Conservation (phyloP, 202 grass and related monocot species). For the Thinopyrum obtusiflorum region DNA sequence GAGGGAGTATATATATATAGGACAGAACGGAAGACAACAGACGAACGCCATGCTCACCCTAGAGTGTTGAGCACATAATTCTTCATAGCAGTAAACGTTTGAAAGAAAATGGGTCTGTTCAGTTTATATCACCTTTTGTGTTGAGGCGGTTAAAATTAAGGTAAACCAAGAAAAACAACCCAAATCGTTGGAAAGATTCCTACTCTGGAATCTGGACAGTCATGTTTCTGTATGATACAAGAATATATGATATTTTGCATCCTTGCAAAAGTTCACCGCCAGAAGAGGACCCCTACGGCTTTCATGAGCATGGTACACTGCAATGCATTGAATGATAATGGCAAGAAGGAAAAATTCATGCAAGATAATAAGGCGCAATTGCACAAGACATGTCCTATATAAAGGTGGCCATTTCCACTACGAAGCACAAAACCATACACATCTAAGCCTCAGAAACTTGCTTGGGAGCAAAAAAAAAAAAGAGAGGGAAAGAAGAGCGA, state of each 20-base stretch:
- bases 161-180: background rate
- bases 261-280: background rate
- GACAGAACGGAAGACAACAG: background rate
- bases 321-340: slow-evolving; percentile 34
- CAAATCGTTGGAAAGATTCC: background rate
- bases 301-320: slow-evolving; percentile 40
- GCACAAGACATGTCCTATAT: slow-evolving; percentile 43
- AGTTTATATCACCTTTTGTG: background rate
- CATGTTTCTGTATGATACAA: slow-evolving; percentile 9
- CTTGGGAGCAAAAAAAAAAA: slow-evolving; percentile 12
- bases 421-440: slow-evolving; percentile 31
- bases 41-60: background rate
- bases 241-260: slow-evolving; percentile 24
- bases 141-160: background rate
- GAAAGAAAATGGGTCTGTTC: background rate
- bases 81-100: background rate
- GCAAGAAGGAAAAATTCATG: slow-evolving; percentile 39
- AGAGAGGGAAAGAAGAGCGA: background rate
- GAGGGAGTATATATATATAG: background rate
- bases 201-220: background rate
- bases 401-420: slow-evolving; percentile 28
- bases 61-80: background rate
- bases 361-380: slow-evolving; percentile 34
- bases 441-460: slow-evolving; percentile 27
- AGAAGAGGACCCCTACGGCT: slow-evolving; percentile 32